Evolutionary conservation across 1,284 basidiomycete species (phyloP).

Genomic region (Gomphus sp.): DNA sequence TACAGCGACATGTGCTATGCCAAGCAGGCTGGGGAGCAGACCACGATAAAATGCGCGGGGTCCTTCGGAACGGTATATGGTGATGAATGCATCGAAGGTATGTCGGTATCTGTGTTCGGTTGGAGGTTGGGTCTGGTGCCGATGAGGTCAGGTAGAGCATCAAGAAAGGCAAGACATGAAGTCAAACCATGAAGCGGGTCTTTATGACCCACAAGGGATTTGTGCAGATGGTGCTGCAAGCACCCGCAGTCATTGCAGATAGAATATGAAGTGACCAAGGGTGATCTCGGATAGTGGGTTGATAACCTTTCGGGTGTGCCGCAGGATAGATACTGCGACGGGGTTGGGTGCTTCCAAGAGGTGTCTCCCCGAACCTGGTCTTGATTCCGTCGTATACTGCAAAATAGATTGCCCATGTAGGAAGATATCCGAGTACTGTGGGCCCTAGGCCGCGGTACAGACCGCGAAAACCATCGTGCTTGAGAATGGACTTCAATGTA

Average conservation of each 20-base stretch:
- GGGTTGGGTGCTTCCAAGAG: constrained; percentile 28
- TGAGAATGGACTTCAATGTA: constrained; percentile 64
- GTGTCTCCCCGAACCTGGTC: constrained; percentile 61
- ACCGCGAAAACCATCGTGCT: constrained; percentile 73
- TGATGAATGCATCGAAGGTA: constrained; percentile 77
- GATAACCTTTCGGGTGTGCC: constrained; percentile 75
- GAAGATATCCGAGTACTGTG: constrained; percentile 91
- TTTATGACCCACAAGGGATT: constrained; percentile 97
- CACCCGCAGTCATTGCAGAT: constrained; percentile 90
- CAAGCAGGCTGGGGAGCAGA: constrained; percentile 79
- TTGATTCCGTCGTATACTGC: constrained; percentile 95
- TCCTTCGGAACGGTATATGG: constrained; percentile 85
- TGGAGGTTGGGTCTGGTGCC: constrained; percentile 62
- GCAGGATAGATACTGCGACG: constrained; percentile 57
- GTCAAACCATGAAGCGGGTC: constrained; percentile 89
- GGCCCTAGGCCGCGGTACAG: constrained; percentile 91
- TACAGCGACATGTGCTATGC: constrained; percentile 87
- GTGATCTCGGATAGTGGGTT: constrained; percentile 65
- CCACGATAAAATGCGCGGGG: constrained; percentile 85
- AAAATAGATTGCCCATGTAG: constrained; percentile 98
- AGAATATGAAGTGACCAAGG: constrained; percentile 80
- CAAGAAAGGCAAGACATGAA: not conserved
- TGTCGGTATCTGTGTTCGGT: constrained; percentile 73
- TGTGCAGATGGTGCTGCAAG: constrained; percentile 81
- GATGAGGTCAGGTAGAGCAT: not conserved